Conservation (phyloP, 257 asterid genomes). For the Salvia miltiorrhiza region DNA sequence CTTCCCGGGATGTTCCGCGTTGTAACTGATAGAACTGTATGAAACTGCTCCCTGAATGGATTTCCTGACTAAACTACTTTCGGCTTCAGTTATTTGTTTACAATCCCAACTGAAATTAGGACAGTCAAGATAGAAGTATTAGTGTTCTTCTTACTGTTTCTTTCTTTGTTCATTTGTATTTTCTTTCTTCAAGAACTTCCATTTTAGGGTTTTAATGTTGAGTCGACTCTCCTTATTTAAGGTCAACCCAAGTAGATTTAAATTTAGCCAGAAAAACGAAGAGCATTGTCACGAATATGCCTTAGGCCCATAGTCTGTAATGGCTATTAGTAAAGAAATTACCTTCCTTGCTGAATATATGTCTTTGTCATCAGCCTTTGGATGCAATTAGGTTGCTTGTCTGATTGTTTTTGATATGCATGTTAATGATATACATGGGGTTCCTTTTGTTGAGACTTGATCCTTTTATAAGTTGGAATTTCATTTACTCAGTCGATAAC, state of each 20-base stretch:
- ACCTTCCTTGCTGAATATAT: not conserved
- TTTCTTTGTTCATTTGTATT: not conserved
- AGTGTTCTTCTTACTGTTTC: not conserved
- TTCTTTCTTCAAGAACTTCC: not conserved
- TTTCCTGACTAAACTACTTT: conserved; percentile 19
- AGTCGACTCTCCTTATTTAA: not conserved
- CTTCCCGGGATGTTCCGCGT: conserved; percentile 95
- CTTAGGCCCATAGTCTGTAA: no score
- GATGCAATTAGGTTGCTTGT: not conserved
- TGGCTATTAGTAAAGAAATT: not conserved
- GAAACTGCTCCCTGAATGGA: conserved; percentile 41
- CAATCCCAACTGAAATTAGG: conserved; percentile 10
- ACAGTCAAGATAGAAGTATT: not conserved
- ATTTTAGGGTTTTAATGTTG: not conserved
- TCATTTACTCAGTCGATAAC: not conserved
- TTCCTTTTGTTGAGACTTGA: not conserved
- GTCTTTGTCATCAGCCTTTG: not conserved
- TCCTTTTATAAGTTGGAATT: not conserved
- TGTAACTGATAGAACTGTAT: conserved; percentile 96
- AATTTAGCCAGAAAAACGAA: not conserved
- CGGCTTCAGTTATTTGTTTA: not conserved
- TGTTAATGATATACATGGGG: not conserved
- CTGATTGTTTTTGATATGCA: not conserved
- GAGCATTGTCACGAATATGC: not conserved
- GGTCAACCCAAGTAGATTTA: not conserved